phyloP scores from a whole-genome alignment of 352 stramenopile genomes.

The Phytophthora fragariaefolia region DNA sequence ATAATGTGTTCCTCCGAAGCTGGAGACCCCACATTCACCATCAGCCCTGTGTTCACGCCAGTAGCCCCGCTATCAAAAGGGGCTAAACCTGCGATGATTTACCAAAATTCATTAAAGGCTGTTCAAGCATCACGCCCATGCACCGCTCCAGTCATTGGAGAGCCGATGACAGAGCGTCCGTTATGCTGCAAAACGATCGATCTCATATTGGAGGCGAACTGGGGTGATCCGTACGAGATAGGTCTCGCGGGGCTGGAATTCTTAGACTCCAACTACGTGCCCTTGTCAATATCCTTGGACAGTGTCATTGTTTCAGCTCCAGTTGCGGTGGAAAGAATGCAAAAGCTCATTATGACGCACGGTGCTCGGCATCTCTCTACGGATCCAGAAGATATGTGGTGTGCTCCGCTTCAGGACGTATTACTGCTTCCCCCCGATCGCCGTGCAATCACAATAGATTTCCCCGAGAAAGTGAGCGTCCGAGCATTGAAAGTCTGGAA shows the following conservation, averaged over 20 bases:
- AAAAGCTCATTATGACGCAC: slow-evolving; percentile 46
- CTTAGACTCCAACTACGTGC: slow-evolving; percentile 61
- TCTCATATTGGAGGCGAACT: slow-evolving; percentile 69
- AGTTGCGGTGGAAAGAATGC: slow-evolving; percentile 35
- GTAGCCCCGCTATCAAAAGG: slow-evolving; percentile 53
- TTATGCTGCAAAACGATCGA: slow-evolving; percentile 58
- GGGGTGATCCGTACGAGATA: slow-evolving; percentile 75
- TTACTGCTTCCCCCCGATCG: slow-evolving; percentile 44
- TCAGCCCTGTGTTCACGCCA: slow-evolving; percentile 30
- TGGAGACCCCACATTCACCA: slow-evolving; percentile 10
- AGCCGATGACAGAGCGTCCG: slow-evolving; percentile 47
- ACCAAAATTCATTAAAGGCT: slow-evolving; percentile 31
- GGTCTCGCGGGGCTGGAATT: slow-evolving; percentile 67
- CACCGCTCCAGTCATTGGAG: slow-evolving; percentile 65
- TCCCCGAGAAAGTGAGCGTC: slow-evolving; percentile 50
- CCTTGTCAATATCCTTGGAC: slow-evolving; percentile 40
- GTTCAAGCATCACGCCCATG: slow-evolving; percentile 46
- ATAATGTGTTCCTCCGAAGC: slow-evolving; percentile 25
- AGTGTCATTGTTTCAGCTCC: slow-evolving; percentile 44
- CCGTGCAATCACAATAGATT: slow-evolving; percentile 56
- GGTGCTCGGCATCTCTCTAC: slow-evolving; percentile 60
- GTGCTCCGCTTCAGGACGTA: slow-evolving; percentile 46
- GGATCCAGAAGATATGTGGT: slow-evolving; percentile 69
- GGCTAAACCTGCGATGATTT: slow-evolving; percentile 42
- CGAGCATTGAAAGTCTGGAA: slow-evolving; percentile 79